These are phyloP conservation scores for Penicillium sp. DNA, from an alignment of 2,329 filamentous ascomycete species.

Conservation along the genomic window DNA sequence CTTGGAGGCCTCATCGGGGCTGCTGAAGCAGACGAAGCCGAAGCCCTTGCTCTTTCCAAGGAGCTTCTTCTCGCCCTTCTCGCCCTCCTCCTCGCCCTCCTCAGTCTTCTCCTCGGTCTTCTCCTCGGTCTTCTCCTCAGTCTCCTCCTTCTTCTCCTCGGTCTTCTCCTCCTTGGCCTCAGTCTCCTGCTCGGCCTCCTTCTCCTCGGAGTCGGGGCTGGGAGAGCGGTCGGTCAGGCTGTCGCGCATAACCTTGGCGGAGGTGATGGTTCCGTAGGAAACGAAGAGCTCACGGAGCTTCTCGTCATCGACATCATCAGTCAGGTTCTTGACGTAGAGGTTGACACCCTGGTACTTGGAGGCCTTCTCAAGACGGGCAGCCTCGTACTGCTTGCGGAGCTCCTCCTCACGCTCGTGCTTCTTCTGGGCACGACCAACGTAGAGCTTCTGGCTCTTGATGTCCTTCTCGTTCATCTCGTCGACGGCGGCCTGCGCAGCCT, in stretches of 20 bases:
- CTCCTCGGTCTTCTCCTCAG: constrained; percentile 43
- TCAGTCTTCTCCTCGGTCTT: constrained; percentile 46
- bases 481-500: constrained; percentile 80
- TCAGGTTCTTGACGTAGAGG: constrained; percentile 98
- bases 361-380: constrained; percentile 94
- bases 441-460: constrained; percentile 91
- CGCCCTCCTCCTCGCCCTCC: constrained; percentile 40
- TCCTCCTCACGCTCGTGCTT: constrained; percentile 99
- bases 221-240: constrained; percentile 50
- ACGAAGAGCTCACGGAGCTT: constrained; percentile 93
- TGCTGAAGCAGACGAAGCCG: constrained; percentile 99
- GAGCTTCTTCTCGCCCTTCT: constrained; percentile 60
- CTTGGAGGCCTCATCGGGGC: constrained; percentile 98
- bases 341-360: constrained; percentile 99
- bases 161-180: constrained; percentile 55
- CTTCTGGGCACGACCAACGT: constrained; percentile 98
- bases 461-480: constrained; percentile 90
- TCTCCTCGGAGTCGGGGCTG: constrained; percentile 51
- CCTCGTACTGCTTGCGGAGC: constrained; percentile 97
- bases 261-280: constrained; percentile 92
- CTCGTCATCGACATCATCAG: constrained; percentile 95
- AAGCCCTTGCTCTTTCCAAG: constrained; percentile 99
- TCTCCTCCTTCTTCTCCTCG: constrained; percentile 44
- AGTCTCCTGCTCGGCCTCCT: constrained; percentile 46
- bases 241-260: constrained; percentile 99